Evolutionary conservation across 2,329 filamentous ascomycete genomes (phyloP).

Genomic region (Xylariales sp.): DNA sequence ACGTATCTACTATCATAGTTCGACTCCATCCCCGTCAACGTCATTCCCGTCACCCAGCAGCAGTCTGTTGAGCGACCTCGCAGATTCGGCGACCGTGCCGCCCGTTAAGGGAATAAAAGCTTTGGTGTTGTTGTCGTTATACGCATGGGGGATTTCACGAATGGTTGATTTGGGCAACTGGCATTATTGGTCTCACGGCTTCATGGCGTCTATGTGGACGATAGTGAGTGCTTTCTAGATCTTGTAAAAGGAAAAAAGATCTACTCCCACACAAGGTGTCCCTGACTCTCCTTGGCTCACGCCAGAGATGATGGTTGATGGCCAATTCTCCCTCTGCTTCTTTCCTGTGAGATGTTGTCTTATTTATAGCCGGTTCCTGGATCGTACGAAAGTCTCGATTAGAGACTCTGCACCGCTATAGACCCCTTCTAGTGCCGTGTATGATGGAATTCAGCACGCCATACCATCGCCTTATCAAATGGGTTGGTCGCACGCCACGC

Average conservation of each 20-base stretch:
- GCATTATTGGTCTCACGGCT: slow-evolving; percentile 38
- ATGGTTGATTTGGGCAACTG: slow-evolving; percentile 34
- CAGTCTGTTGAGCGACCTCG: slow-evolving; percentile 78
- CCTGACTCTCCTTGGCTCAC: slow-evolving; percentile 65
- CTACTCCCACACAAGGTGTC: slow-evolving; percentile 74
- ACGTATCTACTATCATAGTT: slow-evolving; percentile 58
- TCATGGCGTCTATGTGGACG: slow-evolving; percentile 52
- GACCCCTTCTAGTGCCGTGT: too few relatives aligned
- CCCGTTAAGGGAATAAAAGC: slow-evolving; percentile 15
- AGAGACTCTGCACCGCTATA: too few relatives aligned
- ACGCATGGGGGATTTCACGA: slow-evolving; percentile 11
- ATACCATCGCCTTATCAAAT: too few relatives aligned
- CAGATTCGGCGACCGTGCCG: slow-evolving; percentile 66
- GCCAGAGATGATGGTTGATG: slow-evolving; percentile 83
- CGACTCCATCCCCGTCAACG: slow-evolving; percentile 95
- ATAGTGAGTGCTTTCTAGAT: slow-evolving; percentile 56
- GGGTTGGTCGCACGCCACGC: too few relatives aligned
- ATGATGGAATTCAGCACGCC: too few relatives aligned
- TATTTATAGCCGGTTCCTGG: too few relatives aligned
- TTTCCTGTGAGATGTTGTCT: not conserved
- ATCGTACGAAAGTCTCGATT: too few relatives aligned
- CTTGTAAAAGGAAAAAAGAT: slow-evolving; percentile 49
- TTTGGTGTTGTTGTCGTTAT: not conserved
- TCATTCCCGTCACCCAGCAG: slow-evolving; percentile 83
- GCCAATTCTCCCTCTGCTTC: slow-evolving; percentile 53